Percentiles rank a stretch among this genome's conserved stretches.
Conservation (phyloP, 768 basidiomycete genomes). For the Xerocomus brunneocitrinus region DNA sequence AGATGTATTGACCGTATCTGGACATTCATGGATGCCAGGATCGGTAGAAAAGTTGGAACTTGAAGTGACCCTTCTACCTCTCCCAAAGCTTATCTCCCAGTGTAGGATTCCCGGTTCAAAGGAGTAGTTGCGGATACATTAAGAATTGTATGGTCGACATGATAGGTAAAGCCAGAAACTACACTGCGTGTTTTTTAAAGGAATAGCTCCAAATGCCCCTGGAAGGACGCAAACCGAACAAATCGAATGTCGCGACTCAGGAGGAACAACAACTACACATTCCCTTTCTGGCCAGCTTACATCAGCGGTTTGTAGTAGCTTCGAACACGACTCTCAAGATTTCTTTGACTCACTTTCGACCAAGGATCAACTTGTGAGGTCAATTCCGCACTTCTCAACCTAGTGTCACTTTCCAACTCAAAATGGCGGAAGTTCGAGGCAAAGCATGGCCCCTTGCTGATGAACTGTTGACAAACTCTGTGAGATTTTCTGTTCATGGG, state of each 20-base stretch:
- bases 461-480: slow-evolving; percentile 85
- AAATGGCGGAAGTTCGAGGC: slow-evolving; percentile 63
- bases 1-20: too few relatives aligned
- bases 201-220: too few relatives aligned
- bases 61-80: neutral
- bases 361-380: slow-evolving; percentile 92
- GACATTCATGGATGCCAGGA: neutral
- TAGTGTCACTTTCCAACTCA: slow-evolving; percentile 2
- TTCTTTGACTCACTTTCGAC: slow-evolving; percentile 38
- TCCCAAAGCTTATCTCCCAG: neutral
- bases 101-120: too few relatives aligned
- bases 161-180: too few relatives aligned
- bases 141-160: too few relatives aligned
- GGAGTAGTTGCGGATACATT: too few relatives aligned
- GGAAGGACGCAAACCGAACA: too few relatives aligned
- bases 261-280: slow-evolving; percentile 4
- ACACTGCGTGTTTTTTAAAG: too few relatives aligned
- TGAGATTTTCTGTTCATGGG: slow-evolving; percentile 34
- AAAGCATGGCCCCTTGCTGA: slow-evolving; percentile 91
- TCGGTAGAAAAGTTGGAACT: neutral
- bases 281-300: slow-evolving; percentile 10
- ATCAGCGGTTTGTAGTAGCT: slow-evolving; percentile 4
- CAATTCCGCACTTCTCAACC: slow-evolving; percentile 27
- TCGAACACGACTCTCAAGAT: neutral
- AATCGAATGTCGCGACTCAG: neutral